A percentile compares a stretch with the other conserved stretches of the same genome.
Evolutionary conservation across 129 eudicot species (phyloP).

Genomic region (Gnaphalium uliginosum): DNA sequence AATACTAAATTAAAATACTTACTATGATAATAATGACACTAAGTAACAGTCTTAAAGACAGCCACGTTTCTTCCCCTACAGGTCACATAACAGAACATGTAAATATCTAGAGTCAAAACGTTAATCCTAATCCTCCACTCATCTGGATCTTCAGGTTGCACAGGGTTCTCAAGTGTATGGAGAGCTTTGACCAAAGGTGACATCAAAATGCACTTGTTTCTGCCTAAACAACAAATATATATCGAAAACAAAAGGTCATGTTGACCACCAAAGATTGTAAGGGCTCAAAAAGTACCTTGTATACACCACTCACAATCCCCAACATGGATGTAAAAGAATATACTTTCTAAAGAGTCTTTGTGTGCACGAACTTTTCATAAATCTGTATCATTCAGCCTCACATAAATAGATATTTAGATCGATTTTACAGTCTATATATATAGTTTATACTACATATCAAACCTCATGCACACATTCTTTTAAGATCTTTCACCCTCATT

Average conservation of each 20-base stretch:
- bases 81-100: no score
- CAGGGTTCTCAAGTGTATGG: constrained; percentile 58
- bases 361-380: constrained; percentile 61
- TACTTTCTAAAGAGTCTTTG: constrained; percentile 75
- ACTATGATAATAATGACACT: no score
- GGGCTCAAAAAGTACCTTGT: constrained; percentile 60
- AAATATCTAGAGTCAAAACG: constrained; percentile 44
- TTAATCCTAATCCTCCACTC: constrained; percentile 96
- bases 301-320: constrained; percentile 87
- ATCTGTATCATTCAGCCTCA: constrained; percentile 47
- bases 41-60: no score
- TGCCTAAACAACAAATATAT: constrained; percentile 37
- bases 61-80: no score
- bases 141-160: no score
- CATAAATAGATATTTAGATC: constrained; percentile 19
- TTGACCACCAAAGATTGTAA: neutral
- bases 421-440: constrained; percentile 7
- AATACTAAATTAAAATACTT: no score
- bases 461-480: no score
- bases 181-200: constrained; percentile 62
- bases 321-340: constrained; percentile 77
- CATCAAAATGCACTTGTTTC: constrained; percentile 73
- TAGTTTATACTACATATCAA: no score
- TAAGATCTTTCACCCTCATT: no score
- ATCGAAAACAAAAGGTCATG: neutral